A percentile compares a stretch with the other conserved stretches of the same genome.
Conservation (phyloP, 1,139 yeast species). For the Yamadazyma oceani region DNA sequence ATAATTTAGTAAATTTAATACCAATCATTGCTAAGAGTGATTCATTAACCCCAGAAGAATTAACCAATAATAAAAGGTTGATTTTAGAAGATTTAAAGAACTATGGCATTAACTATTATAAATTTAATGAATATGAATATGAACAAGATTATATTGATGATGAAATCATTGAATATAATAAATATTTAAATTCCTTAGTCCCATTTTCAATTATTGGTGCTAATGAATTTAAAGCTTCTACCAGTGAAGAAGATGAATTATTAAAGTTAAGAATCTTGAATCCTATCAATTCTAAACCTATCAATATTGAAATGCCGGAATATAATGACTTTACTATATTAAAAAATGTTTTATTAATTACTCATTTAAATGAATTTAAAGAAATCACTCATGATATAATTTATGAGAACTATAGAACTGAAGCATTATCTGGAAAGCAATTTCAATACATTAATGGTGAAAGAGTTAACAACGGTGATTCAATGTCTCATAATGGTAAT, state of each 20-base stretch:
- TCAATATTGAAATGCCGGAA: slow-evolving; percentile 54
- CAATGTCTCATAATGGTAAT: slow-evolving; percentile 1
- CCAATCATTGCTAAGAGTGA: slow-evolving; percentile 47
- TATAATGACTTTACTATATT: slow-evolving; percentile 64
- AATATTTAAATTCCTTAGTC: slow-evolving; percentile 40
- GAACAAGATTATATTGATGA: slow-evolving; percentile 50
- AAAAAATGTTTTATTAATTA: slow-evolving; percentile 67
- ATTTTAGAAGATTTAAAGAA: slow-evolving; percentile 44
- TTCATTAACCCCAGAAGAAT: slow-evolving; percentile 39
- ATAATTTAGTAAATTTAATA: slow-evolving; percentile 42
- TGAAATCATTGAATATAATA: slow-evolving; percentile 49
- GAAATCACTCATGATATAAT: slow-evolving; percentile 66
- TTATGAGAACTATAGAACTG: slow-evolving; percentile 75
- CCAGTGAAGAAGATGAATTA: slow-evolving; percentile 35
- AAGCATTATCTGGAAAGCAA: slow-evolving; percentile 52
- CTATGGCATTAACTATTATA: slow-evolving; percentile 43
- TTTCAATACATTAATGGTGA: slow-evolving; percentile 38
- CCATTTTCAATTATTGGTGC: slow-evolving; percentile 49
- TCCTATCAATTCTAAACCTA: slow-evolving; percentile 36
- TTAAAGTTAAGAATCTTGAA: slow-evolving; percentile 41
- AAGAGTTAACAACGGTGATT: slow-evolving; percentile 12
- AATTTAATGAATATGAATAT: slow-evolving; percentile 50
- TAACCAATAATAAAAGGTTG: slow-evolving; percentile 36
- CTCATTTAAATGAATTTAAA: slow-evolving; percentile 77
- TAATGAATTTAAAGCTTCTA: slow-evolving; percentile 38